Percentiles rank a stretch among this genome's conserved stretches.
Evolutionary conservation across 169 alveolate genomes (phyloP).

Genomic region (Plasmodium relictum): DNA sequence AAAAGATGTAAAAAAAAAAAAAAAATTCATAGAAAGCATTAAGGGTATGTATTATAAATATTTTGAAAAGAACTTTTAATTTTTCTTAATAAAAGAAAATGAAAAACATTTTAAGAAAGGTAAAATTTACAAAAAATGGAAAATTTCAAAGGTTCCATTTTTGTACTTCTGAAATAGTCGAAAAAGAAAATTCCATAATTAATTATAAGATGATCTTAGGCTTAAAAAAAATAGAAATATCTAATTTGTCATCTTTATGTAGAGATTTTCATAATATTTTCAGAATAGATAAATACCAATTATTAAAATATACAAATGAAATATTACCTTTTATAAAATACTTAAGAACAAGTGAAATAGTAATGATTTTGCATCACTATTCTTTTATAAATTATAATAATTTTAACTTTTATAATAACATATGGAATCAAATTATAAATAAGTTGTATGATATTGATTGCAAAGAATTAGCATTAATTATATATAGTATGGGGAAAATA

Average conservation of each 20-base stretch:
- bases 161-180: neutral
- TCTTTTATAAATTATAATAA: conserved; percentile 61
- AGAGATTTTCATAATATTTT: conserved; percentile 78
- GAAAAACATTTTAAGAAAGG: neutral
- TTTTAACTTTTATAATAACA: conserved; percentile 33
- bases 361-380: conserved; percentile 76
- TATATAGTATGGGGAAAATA: conserved; percentile 78
- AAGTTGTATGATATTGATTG: conserved; percentile 70
- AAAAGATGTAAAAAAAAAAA: too few species aligned
- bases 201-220: conserved; percentile 76
- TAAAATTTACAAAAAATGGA: neutral
- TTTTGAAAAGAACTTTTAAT: too few species aligned
- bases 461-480: conserved; percentile 68
- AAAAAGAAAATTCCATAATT: conserved; percentile 43
- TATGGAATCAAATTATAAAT: conserved; percentile 46
- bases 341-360: conserved; percentile 75
- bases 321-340: conserved; percentile 63
- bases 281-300: conserved; percentile 56
- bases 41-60: too few species aligned
- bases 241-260: conserved; percentile 70
- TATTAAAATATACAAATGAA: conserved; percentile 68
- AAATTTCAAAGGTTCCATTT: conserved; percentile 1
- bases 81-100: neutral
- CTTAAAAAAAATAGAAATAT: conserved; percentile 47
- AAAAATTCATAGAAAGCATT: too few species aligned